phyloP scores from a whole-genome alignment of 176 grass and related monocot species.

The Oropetium thomaeum region DNA sequence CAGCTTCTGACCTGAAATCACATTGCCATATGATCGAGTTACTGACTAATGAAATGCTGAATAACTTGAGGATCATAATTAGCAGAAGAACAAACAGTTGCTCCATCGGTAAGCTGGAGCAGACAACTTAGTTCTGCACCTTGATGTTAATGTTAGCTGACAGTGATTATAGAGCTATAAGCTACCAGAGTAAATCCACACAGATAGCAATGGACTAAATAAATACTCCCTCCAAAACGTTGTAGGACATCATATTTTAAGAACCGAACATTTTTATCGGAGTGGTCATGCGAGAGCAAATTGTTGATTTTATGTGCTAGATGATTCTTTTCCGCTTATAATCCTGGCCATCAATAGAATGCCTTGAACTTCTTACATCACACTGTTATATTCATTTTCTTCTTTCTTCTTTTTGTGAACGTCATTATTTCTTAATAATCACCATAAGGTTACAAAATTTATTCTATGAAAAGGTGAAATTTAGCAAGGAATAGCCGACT shows the following conservation, averaged over 20 bases:
- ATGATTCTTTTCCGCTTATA: no score
- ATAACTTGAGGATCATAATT: not conserved
- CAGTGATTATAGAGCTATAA: not conserved
- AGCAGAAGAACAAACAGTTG: not conserved
- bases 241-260: no score
- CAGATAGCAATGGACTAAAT: not conserved
- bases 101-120: not conserved
- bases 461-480: not conserved
- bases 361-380: not conserved
- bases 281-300: not conserved
- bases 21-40: not conserved
- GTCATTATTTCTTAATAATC: no score
- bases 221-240: no score
- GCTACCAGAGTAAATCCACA: not conserved
- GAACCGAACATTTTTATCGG: not conserved
- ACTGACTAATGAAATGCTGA: not conserved
- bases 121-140: constrained; percentile 9
- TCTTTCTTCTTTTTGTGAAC: no score
- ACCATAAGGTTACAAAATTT: not conserved
- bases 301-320: no score
- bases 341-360: not conserved
- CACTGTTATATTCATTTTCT: not conserved
- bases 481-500: not conserved
- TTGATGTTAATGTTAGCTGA: not conserved
- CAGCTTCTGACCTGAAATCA: constrained; percentile 54